Evolutionary conservation across 2,329 filamentous ascomycete genomes (phyloP).

Genomic region (Pezicula radicicola): DNA sequence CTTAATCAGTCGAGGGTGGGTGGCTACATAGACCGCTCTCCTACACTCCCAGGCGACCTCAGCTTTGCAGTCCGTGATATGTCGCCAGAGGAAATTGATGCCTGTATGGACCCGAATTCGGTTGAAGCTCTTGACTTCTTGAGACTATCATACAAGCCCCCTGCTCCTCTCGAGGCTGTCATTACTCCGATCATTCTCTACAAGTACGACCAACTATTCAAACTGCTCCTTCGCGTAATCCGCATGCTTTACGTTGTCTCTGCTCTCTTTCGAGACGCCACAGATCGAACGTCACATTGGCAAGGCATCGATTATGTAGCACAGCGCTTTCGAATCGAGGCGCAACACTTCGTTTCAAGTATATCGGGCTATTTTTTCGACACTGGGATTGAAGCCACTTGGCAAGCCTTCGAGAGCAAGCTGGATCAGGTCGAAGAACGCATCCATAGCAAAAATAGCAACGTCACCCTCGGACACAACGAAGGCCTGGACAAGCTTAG

Average conservation of each 20-base stretch:
- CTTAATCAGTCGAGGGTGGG: slow-evolving; percentile 24
- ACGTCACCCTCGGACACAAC: slow-evolving; percentile 36
- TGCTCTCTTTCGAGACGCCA: slow-evolving; percentile 58
- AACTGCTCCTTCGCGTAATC: slow-evolving; percentile 70
- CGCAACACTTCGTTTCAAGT: slow-evolving; percentile 73
- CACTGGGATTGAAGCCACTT: slow-evolving; percentile 69
- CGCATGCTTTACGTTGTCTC: slow-evolving; percentile 77
- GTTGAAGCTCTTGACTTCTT: slow-evolving; percentile 93
- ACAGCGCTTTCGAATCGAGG: slow-evolving; percentile 67
- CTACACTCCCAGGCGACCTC: slow-evolving; percentile 61
- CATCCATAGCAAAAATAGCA: slow-evolving; percentile 42
- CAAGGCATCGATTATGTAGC: slow-evolving; percentile 18
- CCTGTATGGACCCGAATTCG: slow-evolving; percentile 77
- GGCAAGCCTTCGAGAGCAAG: slow-evolving; percentile 66
- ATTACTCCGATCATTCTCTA: slow-evolving; percentile 68
- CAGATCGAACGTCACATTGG: slow-evolving; percentile 27
- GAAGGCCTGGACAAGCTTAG: slow-evolving; percentile 66
- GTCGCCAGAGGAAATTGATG: slow-evolving; percentile 72
- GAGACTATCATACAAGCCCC: slow-evolving; percentile 78
- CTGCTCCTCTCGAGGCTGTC: slow-evolving; percentile 66
- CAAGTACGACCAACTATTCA: slow-evolving; percentile 86
- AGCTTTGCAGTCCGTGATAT: slow-evolving; percentile 86
- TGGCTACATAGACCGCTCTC: slow-evolving; percentile 27
- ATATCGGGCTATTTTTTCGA: slow-evolving; percentile 79
- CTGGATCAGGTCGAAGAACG: slow-evolving; percentile 60